Evolutionary conservation across 192 early-diverging fungal species (phyloP), one percentile per base, ranked within the genome.

Genomic region (Linnemannia schmuckeri): DNA sequence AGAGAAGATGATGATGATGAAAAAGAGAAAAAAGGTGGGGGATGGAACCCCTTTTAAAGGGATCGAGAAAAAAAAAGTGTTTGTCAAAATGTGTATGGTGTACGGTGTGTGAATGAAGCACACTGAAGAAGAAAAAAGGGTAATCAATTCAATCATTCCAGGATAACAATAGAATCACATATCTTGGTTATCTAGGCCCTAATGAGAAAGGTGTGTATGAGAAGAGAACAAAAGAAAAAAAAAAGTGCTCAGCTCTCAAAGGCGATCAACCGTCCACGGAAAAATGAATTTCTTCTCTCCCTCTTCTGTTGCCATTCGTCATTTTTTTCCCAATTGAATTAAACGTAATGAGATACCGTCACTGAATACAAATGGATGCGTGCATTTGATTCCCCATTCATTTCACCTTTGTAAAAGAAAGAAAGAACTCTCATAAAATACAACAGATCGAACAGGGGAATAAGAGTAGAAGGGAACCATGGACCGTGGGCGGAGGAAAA

Each of bases 21-120:
- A 38, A 42, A 71, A n/a, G 61, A 44, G 15, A 47, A 71, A 63
- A 38, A 72, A 2, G 40, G 15, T 30, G 18, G 41, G 40, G 35
- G 38, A 72, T 72, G 35, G 70, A 41, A 22, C 41, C 10, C 70
- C 41, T 72, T 72, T 72, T 72, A 72, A 41, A 72, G 35, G 70
- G 41, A 41, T 72, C 70, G 20, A 22, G 12, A 38, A 41, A 41
- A 41, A 42, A 72, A 41, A 27, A 72, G 2, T 10, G 17, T 37
- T 1, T 71, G 70, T 71, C 13, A 12, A 66, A 30, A 1, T 24
- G 6, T 27, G n/a, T 27, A 18, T 27, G n/a, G 24, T 27, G 27
- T 66, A 10, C 33, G 61, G 61, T 66, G 61, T 66, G 61, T 35
- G 61, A 30, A 30, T 66, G 61, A 33, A 30, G 33, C 27, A 33